Conservation (phyloP, 208 protist species). For the Leishmania lainsoni region DNA sequence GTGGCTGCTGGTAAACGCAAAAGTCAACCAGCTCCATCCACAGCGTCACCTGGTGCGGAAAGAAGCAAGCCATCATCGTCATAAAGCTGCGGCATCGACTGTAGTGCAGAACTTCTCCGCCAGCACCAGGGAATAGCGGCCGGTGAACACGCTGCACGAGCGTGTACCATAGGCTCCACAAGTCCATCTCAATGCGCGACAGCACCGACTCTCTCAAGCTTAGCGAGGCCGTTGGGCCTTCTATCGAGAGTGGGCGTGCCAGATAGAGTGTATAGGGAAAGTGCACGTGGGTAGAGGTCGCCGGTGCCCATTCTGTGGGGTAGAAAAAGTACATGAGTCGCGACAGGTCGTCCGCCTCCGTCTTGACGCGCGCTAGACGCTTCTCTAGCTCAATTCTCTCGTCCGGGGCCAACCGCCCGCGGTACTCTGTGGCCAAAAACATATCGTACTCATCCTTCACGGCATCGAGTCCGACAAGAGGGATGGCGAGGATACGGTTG, state of each 20-base stretch:
- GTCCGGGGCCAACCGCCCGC: constrained; percentile 54
- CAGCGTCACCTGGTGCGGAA: constrained; percentile 52
- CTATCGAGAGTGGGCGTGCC: constrained; percentile 43
- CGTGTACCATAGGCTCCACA: constrained; percentile 61
- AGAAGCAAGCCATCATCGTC: constrained; percentile 59
- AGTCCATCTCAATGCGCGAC: constrained; percentile 51
- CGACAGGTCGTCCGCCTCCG: constrained; percentile 43
- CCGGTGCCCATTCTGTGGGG: constrained; percentile 31
- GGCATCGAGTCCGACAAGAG: constrained; percentile 62
- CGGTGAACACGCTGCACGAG: constrained; percentile 46
- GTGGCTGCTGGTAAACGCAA: constrained; percentile 34
- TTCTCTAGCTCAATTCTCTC: constrained; percentile 61
- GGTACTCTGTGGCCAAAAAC: constrained; percentile 65
- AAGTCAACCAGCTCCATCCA: constrained; percentile 51
- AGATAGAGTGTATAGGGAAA: constrained; percentile 48
- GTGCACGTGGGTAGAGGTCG: constrained; percentile 14
- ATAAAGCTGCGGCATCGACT: constrained; percentile 54
- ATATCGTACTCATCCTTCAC: constrained; percentile 79
- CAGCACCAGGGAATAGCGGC: constrained; percentile 37
- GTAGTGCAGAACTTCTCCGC: constrained; percentile 57
- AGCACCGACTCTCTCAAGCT: constrained; percentile 30
- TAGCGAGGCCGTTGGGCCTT: constrained; percentile 14
- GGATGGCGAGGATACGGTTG: constrained; percentile 68
- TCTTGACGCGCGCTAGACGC: constrained; percentile 42
- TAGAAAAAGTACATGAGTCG: constrained; percentile 39